Evolutionary conservation across 2,329 filamentous ascomycete species (phyloP).

Genomic region (Cordyceps cicadae): DNA sequence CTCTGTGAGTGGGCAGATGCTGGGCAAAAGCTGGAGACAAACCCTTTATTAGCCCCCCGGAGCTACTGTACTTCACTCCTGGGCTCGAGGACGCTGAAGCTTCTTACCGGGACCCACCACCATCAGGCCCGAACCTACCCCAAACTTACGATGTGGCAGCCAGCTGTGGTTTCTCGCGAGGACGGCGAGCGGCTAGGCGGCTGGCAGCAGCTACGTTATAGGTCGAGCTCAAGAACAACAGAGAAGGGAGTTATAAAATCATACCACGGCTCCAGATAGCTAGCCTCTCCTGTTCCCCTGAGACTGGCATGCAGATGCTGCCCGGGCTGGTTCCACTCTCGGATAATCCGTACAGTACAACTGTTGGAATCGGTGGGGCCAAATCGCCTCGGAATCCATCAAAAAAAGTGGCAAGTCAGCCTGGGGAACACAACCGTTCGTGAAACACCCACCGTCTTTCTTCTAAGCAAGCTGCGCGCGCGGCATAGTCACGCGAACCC

Average conservation of each 20-base stretch:
- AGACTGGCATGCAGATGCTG: neutral
- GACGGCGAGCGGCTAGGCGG: neutral
- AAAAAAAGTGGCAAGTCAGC: neutral
- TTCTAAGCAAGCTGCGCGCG: neutral
- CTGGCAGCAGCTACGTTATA: neutral
- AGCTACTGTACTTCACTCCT: neutral
- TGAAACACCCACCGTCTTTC: neutral
- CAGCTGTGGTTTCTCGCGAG: neutral
- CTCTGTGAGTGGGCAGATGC: neutral
- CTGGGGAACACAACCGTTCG: neutral
- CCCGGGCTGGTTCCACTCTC: too few relatives aligned
- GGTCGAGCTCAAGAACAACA: too few relatives aligned
- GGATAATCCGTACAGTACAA: too few relatives aligned
- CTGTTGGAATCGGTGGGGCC: too few relatives aligned
- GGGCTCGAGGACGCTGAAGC: constrained; percentile 1
- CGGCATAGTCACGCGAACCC: neutral
- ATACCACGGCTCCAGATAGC: too few relatives aligned
- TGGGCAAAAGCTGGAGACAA: neutral
- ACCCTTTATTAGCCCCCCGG: neutral
- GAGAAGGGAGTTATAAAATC: too few relatives aligned
- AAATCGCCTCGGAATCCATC: neutral
- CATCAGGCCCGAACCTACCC: neutral
- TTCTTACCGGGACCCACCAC: neutral
- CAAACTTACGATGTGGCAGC: neutral
- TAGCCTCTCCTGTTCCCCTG: too few relatives aligned